Percentiles rank a stretch among this genome's conserved stretches.
Conservation (phyloP, 2,329 filamentous ascomycete genomes). For the Torrubiellomyces zombiae region DNA sequence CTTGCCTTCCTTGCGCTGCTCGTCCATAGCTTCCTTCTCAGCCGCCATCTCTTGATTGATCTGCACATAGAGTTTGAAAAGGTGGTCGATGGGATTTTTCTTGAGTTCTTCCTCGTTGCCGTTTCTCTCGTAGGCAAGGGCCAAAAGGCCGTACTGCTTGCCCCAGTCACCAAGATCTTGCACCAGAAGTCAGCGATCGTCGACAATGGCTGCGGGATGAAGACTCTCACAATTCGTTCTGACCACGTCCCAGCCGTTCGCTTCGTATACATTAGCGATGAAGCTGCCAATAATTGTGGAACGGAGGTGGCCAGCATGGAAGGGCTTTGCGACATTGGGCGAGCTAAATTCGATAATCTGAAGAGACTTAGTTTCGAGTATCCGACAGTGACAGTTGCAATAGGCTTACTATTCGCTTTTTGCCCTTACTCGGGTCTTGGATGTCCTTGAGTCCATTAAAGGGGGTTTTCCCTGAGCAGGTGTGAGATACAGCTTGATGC, state of each 20-base stretch:
- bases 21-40: conserved; percentile 51
- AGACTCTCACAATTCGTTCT: conserved; percentile 41
- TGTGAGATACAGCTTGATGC: conserved; percentile 1
- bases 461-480: conserved; percentile 39
- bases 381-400: no score
- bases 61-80: conserved; percentile 68
- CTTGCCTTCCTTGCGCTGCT: conserved; percentile 34
- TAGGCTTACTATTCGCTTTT: conserved; percentile 35
- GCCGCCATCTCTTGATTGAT: conserved; percentile 52
- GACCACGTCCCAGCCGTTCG: conserved; percentile 55
- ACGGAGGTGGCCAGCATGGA: conserved; percentile 62
- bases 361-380: no score
- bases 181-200: background rate
- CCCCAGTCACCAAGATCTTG: conserved; percentile 64
- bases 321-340: conserved; percentile 75
- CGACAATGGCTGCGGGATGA: background rate
- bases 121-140: conserved; percentile 58
- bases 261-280: conserved; percentile 53
- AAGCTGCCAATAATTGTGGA: conserved; percentile 70
- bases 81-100: conserved; percentile 63
- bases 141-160: conserved; percentile 58
- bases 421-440: conserved; percentile 39
- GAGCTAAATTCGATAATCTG: conserved; percentile 66
- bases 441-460: conserved; percentile 44
- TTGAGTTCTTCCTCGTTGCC: conserved; percentile 56